Conservation (phyloP, 106 monocot species). For the Gastrodia elata region DNA sequence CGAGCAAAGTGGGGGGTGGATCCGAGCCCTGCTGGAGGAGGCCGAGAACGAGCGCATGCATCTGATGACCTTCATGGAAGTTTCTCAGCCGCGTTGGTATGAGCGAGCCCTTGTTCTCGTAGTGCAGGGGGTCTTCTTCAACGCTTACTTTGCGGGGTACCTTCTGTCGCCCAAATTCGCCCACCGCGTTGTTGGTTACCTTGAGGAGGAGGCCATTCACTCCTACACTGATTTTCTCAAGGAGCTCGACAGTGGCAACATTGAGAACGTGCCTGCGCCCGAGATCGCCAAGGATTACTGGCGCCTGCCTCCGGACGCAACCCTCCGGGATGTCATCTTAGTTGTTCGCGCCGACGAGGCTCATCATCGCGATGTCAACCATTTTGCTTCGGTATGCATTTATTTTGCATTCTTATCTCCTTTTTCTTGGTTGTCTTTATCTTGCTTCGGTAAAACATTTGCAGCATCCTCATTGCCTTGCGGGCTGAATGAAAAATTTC, state of each 20-base stretch:
- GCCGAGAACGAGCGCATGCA: slow-evolving; percentile 37
- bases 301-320: slow-evolving; percentile 25
- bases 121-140: slow-evolving; percentile 37
- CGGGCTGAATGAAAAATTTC: too few relatives aligned
- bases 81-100: slow-evolving; percentile 29
- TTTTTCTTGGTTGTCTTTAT: background rate
- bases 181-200: slow-evolving; percentile 31
- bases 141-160: slow-evolving; percentile 27
- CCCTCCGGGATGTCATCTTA: slow-evolving; percentile 27
- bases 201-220: slow-evolving; percentile 40
- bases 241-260: slow-evolving; percentile 27
- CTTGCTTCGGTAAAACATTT: too few relatives aligned
- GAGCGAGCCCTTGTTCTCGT: slow-evolving; percentile 28
- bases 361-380: slow-evolving; percentile 39
- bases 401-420: background rate
- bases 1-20: slow-evolving; percentile 40
- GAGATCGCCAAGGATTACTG: slow-evolving; percentile 39
- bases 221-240: slow-evolving; percentile 36
- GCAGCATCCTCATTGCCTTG: too few relatives aligned
- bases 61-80: slow-evolving; percentile 45
- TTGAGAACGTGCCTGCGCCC: slow-evolving; percentile 32
- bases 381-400: slow-evolving; percentile 27
- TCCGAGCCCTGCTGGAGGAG: slow-evolving; percentile 19
- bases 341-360: slow-evolving; percentile 34
- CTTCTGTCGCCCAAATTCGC: slow-evolving; percentile 36